A percentile compares a stretch with the other conserved stretches of the same genome.
Conservation (phyloP, 495 filamentous ascomycete genomes). For the Hypoxylon fuscum region DNA sequence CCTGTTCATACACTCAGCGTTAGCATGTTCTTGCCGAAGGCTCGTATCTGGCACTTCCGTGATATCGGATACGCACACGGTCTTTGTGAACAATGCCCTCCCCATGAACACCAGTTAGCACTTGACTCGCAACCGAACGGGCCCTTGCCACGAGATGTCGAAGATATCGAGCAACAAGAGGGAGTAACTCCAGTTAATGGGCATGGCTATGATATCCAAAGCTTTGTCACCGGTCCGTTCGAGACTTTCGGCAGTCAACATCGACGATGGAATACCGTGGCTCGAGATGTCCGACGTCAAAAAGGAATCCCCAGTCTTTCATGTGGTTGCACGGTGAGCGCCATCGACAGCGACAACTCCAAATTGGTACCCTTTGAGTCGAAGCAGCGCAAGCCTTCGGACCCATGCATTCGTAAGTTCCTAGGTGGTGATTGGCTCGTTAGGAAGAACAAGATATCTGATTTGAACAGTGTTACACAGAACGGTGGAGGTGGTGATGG, state of each 20-base stretch:
- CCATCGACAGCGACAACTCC: conserved; percentile 61
- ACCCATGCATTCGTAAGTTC: conserved; percentile 62
- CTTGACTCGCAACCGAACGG: conserved; percentile 16
- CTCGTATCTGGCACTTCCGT: conserved; percentile 59
- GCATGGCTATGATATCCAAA: neutral
- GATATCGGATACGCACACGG: conserved; percentile 65
- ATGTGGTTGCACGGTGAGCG: conserved; percentile 58
- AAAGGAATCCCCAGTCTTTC: conserved; percentile 43
- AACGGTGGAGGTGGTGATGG: conserved; percentile 38
- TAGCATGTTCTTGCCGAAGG: conserved; percentile 59
- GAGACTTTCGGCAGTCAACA: conserved; percentile 48
- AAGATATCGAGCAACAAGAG: conserved; percentile 6
- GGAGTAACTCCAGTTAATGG: neutral
- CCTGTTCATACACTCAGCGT: conserved; percentile 68
- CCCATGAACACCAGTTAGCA: conserved; percentile 27
- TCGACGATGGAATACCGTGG: conserved; percentile 42
- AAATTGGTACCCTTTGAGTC: conserved; percentile 61
- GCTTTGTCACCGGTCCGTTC: conserved; percentile 2
- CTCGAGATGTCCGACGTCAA: conserved; percentile 37
- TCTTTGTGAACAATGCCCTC: conserved; percentile 55
- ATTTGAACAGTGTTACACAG: conserved; percentile 40
- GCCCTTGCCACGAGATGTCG: conserved; percentile 8
- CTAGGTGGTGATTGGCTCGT: conserved; percentile 59
- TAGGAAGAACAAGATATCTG: conserved; percentile 48
- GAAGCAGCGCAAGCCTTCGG: conserved; percentile 59